phyloP scores from a whole-genome alignment of 805 yeast genomes.

The Candida easanensis region DNA sequence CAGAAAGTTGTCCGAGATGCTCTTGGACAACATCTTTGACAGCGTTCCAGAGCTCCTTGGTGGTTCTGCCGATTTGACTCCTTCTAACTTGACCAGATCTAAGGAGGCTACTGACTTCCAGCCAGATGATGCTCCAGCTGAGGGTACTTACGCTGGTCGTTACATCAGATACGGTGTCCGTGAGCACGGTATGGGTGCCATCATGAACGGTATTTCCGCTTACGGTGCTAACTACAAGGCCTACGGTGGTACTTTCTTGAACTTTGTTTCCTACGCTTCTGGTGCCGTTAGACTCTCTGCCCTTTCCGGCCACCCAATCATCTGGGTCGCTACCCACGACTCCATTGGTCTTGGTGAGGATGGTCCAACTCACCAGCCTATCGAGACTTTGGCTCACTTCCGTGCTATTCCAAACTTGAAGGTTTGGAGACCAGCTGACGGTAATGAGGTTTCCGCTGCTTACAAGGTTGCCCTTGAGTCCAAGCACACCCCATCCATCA shows the following conservation, averaged over 20 bases:
- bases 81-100: conserved; percentile 15
- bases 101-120: conserved; percentile 83
- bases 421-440: conserved; percentile 92
- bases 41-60: conserved; percentile 7
- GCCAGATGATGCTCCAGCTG: conserved; percentile 31
- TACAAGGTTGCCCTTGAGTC: conserved; percentile 63
- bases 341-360: conserved; percentile 89
- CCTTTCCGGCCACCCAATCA: conserved; percentile 74
- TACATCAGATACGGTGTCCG: conserved; percentile 97
- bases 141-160: conserved; percentile 74
- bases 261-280: conserved; percentile 80
- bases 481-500: conserved; percentile 62
- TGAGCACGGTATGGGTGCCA: conserved; percentile 99
- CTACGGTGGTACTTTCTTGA: conserved; percentile 81
- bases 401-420: conserved; percentile 79
- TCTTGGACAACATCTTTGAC: conserved; percentile 27
- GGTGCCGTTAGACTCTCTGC: conserved; percentile 87
- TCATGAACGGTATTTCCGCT: conserved; percentile 94
- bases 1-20: conserved; percentile 87
- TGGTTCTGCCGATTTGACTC: conserved; percentile 13
- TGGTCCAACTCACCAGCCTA: conserved; percentile 92
- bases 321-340: conserved; percentile 88
- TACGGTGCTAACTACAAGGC: conserved; percentile 52
- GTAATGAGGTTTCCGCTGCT: conserved; percentile 84
- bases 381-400: conserved; percentile 80